Evolutionary conservation across 1,139 yeast genomes (phyloP), one percentile per base, ranked within the genome.

Genomic region (Blastobotrys raffinosifermentans): DNA sequence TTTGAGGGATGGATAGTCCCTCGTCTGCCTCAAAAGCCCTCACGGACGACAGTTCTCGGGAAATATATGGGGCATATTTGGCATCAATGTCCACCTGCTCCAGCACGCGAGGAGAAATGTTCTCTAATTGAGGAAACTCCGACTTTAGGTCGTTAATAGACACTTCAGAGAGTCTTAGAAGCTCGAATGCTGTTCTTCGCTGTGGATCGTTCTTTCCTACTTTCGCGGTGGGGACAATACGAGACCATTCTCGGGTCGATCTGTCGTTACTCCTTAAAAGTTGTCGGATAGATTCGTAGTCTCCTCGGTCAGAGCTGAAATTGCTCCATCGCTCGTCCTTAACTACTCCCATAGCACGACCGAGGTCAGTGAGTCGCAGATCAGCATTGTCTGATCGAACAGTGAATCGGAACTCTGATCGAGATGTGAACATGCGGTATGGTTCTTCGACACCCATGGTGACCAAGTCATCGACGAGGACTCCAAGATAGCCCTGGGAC

Each of bases 371-470:
- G 38, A 93, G 64, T 43, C 99, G 67, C 40, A 71, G 58, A 54
- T 93, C 97, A 0, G 99, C 98, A 63, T 91, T 93, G 58, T 93
- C 98, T 1, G 96, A 79, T 41, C 99, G 70, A 6, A 87, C 82
- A 19, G 89, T 80, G 30, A 93, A 75, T 53, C 98, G 70, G 58
- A 86, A 93, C 57, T 93, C 99, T 0, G 95, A 84, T 38, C 99
- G 72, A 2, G 96, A 86, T 0, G 98, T 93, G 55, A 93, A 93
- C 98, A 93, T 93, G 46, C 99, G 70, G 58, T 93, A 93, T 1
- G 99, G 99, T 57, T 93, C 99, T 44, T 82, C 89, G 1, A 93
- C 96, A 14, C 98, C 99, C 61, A 87, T 86, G 1, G 96, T 89
- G 26, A 87, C 83, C 49, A 93, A 68, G 62, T 93, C 99, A 60